phyloP scores from a whole-genome alignment of 179 eudicot genomes.

The Amaranthus tricolor region DNA sequence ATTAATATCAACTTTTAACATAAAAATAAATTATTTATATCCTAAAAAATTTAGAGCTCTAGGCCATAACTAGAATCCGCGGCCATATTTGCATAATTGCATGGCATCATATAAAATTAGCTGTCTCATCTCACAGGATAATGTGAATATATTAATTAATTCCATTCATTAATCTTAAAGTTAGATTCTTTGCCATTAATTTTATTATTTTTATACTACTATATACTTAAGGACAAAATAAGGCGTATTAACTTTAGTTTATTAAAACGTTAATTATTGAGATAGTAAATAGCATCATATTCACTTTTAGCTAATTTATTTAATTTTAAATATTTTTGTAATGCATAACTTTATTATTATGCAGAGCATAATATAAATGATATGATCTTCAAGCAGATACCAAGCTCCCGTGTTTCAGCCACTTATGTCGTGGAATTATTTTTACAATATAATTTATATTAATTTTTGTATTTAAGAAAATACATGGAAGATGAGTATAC shows the following conservation, averaged over 20 bases:
- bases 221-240: constrained; percentile 16
- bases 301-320: neutral
- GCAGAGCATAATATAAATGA: constrained; percentile 19
- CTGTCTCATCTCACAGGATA: constrained; percentile 28
- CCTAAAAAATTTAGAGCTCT: too few relatives aligned
- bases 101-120: neutral
- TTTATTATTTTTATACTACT: neutral
- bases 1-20: too few relatives aligned
- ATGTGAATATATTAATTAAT: neutral
- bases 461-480: too few relatives aligned
- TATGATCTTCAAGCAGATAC: constrained; percentile 24
- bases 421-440: constrained; percentile 7
- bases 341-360: neutral
- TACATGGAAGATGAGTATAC: too few relatives aligned
- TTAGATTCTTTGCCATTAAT: constrained; percentile 17
- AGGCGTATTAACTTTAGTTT: constrained; percentile 7
- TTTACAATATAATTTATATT: too few relatives aligned
- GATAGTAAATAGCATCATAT: neutral
- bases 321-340: too few relatives aligned
- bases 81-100: neutral
- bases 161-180: constrained; percentile 6
- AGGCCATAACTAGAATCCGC: too few relatives aligned
- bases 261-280: neutral
- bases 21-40: too few relatives aligned
- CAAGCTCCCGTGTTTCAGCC: constrained; percentile 34